Evolutionary conservation across 305 asterid species (phyloP).

Genomic region (Fraxinus angustifolia): DNA sequence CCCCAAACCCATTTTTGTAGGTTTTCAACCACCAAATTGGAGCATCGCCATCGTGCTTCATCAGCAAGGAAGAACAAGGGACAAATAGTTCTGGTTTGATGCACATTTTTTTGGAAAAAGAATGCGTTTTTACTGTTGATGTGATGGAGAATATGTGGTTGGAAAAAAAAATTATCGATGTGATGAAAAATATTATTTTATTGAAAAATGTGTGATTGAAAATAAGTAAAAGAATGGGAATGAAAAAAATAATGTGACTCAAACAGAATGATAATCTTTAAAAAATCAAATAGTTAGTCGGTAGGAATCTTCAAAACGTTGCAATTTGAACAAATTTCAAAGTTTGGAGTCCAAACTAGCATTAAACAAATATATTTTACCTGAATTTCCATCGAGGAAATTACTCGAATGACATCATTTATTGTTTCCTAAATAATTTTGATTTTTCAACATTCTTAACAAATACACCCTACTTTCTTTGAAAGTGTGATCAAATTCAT

Average conservation of each 20-base stretch:
- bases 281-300: not conserved
- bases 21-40: not conserved
- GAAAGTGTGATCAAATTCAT: not conserved
- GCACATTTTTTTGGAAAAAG: too few species aligned
- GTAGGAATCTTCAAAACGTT: not conserved
- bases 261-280: not conserved
- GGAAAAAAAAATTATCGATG: too few species aligned
- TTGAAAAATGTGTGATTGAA: too few species aligned
- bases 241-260: too few species aligned
- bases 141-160: too few species aligned
- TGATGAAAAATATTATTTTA: too few species aligned
- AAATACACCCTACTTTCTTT: not conserved
- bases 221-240: too few species aligned
- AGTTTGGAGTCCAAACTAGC: not conserved
- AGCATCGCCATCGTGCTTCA: not conserved
- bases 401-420: not conserved
- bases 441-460: too few species aligned
- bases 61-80: not conserved
- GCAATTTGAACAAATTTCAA: not conserved
- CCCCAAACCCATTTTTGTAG: not conserved
- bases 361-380: too few species aligned
- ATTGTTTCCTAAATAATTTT: too few species aligned
- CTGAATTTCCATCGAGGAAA: not conserved
- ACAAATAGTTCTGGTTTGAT: too few species aligned
- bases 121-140: too few species aligned